Conservation (phyloP, 2,329 filamentous ascomycete genomes). For the Aspergillus brasiliensis region DNA sequence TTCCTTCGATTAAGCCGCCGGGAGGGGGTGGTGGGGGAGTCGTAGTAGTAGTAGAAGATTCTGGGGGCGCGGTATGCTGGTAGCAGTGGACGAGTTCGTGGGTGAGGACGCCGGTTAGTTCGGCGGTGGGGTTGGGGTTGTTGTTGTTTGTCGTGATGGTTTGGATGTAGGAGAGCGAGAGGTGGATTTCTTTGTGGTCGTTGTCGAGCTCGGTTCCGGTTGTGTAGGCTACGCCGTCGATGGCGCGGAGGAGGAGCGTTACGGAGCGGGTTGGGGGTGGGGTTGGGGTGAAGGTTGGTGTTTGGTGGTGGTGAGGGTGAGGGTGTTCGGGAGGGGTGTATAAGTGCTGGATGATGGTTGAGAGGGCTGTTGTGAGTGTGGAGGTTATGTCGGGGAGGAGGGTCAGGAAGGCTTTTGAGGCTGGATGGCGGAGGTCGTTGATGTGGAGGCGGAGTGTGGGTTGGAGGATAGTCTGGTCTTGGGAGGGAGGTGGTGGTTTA, state of each 20-base stretch:
- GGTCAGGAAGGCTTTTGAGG: slow-evolving; percentile 60
- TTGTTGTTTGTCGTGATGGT: slow-evolving; percentile 26
- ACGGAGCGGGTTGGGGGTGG: slow-evolving; percentile 76
- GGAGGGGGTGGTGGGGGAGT: slow-evolving; percentile 51
- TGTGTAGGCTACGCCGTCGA: slow-evolving; percentile 88
- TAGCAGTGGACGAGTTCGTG: slow-evolving; percentile 97
- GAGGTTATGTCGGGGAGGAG: slow-evolving; percentile 62
- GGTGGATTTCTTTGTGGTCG: slow-evolving; percentile 91
- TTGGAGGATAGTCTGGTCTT: slow-evolving; percentile 18
- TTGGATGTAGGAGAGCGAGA: slow-evolving; percentile 75
- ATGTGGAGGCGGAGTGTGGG: slow-evolving; percentile 41
- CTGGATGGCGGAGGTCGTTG: slow-evolving; percentile 51
- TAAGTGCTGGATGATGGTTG: slow-evolving; percentile 70
- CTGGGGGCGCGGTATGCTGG: slow-evolving; percentile 69
- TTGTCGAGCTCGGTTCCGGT: slow-evolving; percentile 74
- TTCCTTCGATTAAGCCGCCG: slow-evolving; percentile 81
- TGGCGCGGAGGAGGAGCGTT: slow-evolving; percentile 76
- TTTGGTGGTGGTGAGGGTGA: slow-evolving; percentile 13
- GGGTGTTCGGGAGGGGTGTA: slow-evolving; percentile 54
- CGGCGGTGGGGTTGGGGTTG: slow-evolving; percentile 43
- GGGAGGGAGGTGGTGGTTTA: neutral
- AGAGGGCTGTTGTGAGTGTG: slow-evolving; percentile 64
- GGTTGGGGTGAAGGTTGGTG: slow-evolving; percentile 32
- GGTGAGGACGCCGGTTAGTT: slow-evolving; percentile 80
- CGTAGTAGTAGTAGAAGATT: slow-evolving; percentile 8